Base-by-base conservation (phyloP, 1,139 yeast species). In the Pichia sp. region DNA sequence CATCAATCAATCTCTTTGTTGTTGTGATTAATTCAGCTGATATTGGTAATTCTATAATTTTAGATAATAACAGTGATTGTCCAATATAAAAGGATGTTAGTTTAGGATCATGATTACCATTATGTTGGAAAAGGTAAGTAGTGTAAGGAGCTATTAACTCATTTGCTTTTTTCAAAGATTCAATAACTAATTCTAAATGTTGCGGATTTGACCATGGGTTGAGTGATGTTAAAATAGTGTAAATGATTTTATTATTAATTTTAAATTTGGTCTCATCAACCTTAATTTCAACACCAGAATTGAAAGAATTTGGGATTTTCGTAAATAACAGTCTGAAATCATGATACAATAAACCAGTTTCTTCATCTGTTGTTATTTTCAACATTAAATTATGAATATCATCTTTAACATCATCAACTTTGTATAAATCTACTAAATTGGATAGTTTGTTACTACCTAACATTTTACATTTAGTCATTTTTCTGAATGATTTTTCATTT, bases 31-130 rank as follows among this genome's bases (percentile, higher is more conserved):
- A 56, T 8, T 66, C 62, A 8, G 58, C 58, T 2, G 85, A 86
- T 13, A 80, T 59, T 1, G 81, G 77, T 2, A 84, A 59, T 40
- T 72, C 72, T 16, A 85, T 71, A 12, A 85, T 70, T 50, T 79
- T 76, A 0, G 82, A 73, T 45, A 84, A 68, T 9, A 88, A 66
- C 26, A 83, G 68, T 0, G 88, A 76, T 64, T 79, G 83, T 11
- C 92, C 84, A 34, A 89, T 71, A 90, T 95, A 90, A 70, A 85
- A 87, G 7, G 90, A 80, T 1, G 94, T 55, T n/a, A 63, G 44
- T 39, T 60, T 60, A 1, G 68, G 67, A 46, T 62, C 66, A 50
- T 61, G 61, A 4, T 59, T 50, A 29, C 68, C 68, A 43, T 56
- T 56, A 3, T 56, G 75, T 34, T 77, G 73, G 4, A 77, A 73